These are phyloP conservation scores for Monilinia vaccinii-corymbosi DNA, from an alignment of 2,329 filamentous ascomycete genomes.

Conservation along the genomic window DNA sequence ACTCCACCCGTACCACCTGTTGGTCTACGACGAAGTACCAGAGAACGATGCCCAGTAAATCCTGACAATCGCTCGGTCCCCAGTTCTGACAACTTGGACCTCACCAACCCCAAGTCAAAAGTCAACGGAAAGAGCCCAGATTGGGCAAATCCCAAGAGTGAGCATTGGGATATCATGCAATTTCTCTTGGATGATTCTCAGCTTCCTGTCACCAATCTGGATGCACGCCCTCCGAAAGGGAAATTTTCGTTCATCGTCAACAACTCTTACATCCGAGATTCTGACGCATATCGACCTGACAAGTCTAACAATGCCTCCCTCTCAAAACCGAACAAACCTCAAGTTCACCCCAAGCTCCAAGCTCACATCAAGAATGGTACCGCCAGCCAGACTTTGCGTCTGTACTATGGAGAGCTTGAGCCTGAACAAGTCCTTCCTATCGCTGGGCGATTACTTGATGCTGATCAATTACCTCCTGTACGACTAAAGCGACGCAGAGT, in stretches of 20 bases:
- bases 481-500: not conserved
- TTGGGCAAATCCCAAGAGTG: constrained; percentile 19
- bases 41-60: not conserved
- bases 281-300: not conserved
- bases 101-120: not conserved
- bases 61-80: not conserved
- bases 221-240: not conserved
- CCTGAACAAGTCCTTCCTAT: constrained; percentile 15
- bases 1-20: not conserved
- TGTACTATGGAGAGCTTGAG: constrained; percentile 17
- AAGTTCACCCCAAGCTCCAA: constrained; percentile 20
- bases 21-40: not conserved
- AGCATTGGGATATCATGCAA: constrained; percentile 17
- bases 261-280: not conserved
- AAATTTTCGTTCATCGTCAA: not conserved
- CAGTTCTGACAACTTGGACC: not conserved
- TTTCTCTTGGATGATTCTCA: constrained; percentile 13
- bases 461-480: not conserved
- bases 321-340: not conserved
- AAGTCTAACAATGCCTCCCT: not conserved
- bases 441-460: constrained; percentile 14
- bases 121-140: not conserved
- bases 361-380: constrained; percentile 20
- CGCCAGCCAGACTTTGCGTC: constrained; percentile 5
- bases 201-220: not conserved